Evolutionary conservation across 2,329 filamentous ascomycete genomes (phyloP).

Genomic region (Apiospora pterosperma): DNA sequence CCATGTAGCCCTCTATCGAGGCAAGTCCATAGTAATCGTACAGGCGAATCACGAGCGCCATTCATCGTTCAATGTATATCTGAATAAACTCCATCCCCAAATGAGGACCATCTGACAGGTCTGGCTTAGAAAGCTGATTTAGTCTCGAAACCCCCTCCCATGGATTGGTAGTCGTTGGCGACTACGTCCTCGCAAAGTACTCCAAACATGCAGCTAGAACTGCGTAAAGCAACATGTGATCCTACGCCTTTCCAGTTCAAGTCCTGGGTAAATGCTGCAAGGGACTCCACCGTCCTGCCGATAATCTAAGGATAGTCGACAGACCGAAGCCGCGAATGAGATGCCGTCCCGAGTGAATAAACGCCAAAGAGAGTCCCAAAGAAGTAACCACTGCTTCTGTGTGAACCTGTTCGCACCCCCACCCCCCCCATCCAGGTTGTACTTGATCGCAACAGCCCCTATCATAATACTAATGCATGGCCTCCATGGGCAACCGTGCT

Average conservation of each 20-base stretch:
- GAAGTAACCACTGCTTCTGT: not conserved
- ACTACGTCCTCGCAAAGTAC: not conserved
- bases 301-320: not conserved
- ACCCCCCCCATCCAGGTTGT: not conserved
- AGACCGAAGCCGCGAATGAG: not conserved
- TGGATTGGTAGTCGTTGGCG: not conserved
- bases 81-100: not conserved
- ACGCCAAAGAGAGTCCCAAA: slow-evolving; percentile 1
- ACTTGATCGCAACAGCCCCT: not conserved
- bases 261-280: not conserved
- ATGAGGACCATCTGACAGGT: not conserved
- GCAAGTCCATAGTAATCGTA: not conserved
- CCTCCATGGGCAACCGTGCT: not conserved
- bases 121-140: not conserved
- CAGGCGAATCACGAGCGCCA: not conserved
- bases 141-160: not conserved
- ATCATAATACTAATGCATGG: slow-evolving; percentile 3
- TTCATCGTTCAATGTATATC: not conserved
- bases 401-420: not conserved
- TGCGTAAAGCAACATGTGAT: not conserved
- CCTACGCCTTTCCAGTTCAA: not conserved
- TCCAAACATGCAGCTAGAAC: not conserved
- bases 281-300: not conserved
- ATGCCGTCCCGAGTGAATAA: not conserved
- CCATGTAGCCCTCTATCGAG: not conserved